Percentiles rank a stretch among this genome's conserved stretches.
Conservation (phyloP, 768 basidiomycete species). For the Fibroporia radiculosa region DNA sequence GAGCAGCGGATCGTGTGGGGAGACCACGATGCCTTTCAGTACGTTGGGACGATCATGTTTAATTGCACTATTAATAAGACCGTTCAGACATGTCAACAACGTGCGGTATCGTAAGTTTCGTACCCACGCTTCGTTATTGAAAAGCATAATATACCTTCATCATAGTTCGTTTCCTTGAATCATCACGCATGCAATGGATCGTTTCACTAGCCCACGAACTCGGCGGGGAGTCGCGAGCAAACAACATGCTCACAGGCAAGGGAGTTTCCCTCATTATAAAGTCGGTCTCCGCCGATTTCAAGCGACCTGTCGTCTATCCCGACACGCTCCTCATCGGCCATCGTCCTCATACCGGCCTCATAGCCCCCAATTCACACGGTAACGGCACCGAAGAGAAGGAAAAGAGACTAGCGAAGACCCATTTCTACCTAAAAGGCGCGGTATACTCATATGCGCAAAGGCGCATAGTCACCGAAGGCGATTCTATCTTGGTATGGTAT, state of each 20-base stretch:
- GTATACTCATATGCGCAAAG: slow-evolving; percentile 62
- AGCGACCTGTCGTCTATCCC: slow-evolving; percentile 66
- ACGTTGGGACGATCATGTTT: not conserved
- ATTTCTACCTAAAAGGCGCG: slow-evolving; percentile 44
- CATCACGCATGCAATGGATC: slow-evolving; percentile 67
- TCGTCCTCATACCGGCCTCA: slow-evolving; percentile 29
- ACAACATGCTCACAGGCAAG: slow-evolving; percentile 51
- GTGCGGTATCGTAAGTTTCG: slow-evolving; percentile 53
- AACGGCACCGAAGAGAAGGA: slow-evolving; percentile 1
- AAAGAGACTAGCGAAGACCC: slow-evolving; percentile 19
- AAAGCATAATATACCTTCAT: not conserved
- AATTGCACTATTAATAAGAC: not conserved
- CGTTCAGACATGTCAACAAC: slow-evolving; percentile 70
- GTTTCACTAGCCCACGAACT: slow-evolving; percentile 45
- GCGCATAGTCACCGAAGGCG: slow-evolving; percentile 56
- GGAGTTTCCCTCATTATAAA: slow-evolving; percentile 74
- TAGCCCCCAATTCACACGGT: slow-evolving; percentile 2
- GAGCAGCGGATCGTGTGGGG: slow-evolving; percentile 77
- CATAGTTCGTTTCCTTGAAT: slow-evolving; percentile 64
- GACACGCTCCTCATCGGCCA: slow-evolving; percentile 70
- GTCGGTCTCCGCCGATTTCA: slow-evolving; percentile 58
- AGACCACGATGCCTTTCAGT: slow-evolving; percentile 75
- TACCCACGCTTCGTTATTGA: not conserved
- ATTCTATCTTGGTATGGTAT: slow-evolving; percentile 68
- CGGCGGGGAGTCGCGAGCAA: slow-evolving; percentile 47